phyloP scores from a whole-genome alignment of 192 early-diverging fungal genomes.

The Backusella sp. region DNA sequence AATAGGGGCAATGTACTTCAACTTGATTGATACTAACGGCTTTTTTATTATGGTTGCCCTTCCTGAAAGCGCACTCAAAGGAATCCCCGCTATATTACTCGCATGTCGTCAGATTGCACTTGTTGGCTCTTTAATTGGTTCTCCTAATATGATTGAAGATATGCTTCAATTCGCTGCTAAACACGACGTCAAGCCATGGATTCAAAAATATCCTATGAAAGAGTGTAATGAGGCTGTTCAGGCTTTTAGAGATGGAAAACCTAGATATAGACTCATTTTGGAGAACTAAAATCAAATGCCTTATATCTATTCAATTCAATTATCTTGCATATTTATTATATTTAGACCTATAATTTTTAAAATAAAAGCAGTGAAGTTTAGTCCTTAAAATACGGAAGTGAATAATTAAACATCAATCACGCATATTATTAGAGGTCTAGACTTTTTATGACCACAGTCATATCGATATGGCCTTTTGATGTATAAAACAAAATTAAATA shows the following conservation, averaged over 20 bases:
- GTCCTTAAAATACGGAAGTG: no score
- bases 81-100: slow-evolving; percentile 15
- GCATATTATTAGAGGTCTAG: no score
- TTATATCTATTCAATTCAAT: no score
- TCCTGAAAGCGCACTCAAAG: slow-evolving; percentile 41
- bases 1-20: slow-evolving; percentile 12
- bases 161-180: slow-evolving; percentile 63
- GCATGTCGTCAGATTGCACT: slow-evolving; percentile 40
- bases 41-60: slow-evolving; percentile 63
- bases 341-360: no score
- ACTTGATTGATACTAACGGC: slow-evolving; percentile 35
- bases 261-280: slow-evolving; percentile 60
- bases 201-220: slow-evolving; percentile 52
- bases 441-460: no score
- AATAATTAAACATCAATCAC: no score
- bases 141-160: slow-evolving; percentile 50
- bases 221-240: slow-evolving; percentile 52
- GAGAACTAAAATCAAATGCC: slow-evolving; percentile 38
- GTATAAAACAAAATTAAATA: no score
- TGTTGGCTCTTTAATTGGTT: slow-evolving; percentile 62
- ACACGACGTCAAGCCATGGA: slow-evolving; percentile 55
- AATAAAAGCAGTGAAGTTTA: no score
- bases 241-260: slow-evolving; percentile 47
- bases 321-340: no score
- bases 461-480: no score